These are phyloP conservation scores for Gossypium davidsonii DNA, from an alignment of 441 rosid species.

Conservation along the genomic window DNA sequence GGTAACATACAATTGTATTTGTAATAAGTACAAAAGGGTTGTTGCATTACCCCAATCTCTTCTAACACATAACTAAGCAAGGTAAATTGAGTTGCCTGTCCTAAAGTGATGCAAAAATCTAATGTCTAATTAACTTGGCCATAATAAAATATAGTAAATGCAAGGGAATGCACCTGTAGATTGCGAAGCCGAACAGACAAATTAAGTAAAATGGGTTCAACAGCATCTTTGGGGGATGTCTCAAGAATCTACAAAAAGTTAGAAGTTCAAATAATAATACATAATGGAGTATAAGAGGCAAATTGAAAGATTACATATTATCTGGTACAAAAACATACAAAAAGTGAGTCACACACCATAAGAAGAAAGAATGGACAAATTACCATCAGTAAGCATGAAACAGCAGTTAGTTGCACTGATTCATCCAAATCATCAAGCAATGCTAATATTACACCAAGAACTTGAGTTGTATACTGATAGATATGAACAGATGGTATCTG, in stretches of 20 bases:
- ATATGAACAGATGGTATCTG: constrained; percentile 90
- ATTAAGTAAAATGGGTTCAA: constrained; percentile 78
- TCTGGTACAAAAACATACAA: constrained; percentile 1
- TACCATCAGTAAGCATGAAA: constrained; percentile 85
- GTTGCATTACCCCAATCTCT: not conserved
- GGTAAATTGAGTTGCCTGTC: not conserved
- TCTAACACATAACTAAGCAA: not conserved
- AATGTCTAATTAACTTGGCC: not conserved
- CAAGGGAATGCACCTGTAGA: constrained; percentile 55
- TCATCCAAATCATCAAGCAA: constrained; percentile 89
- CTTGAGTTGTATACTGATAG: constrained; percentile 72
- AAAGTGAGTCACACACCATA: not conserved
- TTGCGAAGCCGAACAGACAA: constrained; percentile 86
- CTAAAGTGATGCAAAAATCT: not conserved
- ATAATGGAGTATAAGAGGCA: not conserved
- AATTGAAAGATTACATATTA: constrained; percentile 13
- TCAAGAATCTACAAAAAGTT: constrained; percentile 56
- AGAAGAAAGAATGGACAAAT: constrained; percentile 15
- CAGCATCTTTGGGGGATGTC: constrained; percentile 76
- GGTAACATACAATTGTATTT: not conserved
- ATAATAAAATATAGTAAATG: not conserved
- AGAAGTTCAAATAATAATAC: not conserved
- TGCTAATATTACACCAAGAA: constrained; percentile 81
- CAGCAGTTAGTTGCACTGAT: constrained; percentile 92
- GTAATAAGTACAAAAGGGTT: not conserved